These are phyloP conservation scores for Marchantia polymorpha DNA, from an alignment of 225 moss, liverwort and hornwort species.

Conservation along the genomic window DNA sequence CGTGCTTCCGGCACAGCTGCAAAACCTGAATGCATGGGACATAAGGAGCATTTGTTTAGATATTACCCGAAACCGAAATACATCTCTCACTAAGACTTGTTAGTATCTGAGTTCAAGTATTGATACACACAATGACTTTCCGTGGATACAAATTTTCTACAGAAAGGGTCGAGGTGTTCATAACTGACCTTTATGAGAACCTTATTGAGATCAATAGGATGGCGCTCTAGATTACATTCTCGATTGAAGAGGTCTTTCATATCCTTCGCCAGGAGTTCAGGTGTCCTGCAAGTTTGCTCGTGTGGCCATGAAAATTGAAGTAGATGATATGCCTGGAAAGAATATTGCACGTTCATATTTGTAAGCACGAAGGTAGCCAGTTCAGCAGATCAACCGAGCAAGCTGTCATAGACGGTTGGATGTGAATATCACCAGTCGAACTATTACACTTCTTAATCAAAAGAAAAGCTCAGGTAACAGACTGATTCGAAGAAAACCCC, in stretches of 20 bases:
- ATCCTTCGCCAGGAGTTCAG: constrained; percentile 51
- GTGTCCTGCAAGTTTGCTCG: constrained; percentile 55
- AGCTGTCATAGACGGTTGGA: too few relatives aligned
- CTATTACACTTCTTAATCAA: too few relatives aligned
- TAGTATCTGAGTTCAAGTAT: too few relatives aligned
- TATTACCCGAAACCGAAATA: background rate
- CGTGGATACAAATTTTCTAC: too few relatives aligned
- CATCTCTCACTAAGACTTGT: too few relatives aligned
- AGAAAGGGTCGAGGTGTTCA: background rate
- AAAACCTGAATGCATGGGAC: constrained; percentile 48
- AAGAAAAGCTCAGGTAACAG: too few relatives aligned
- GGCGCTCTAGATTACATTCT: constrained; percentile 60
- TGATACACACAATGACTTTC: too few relatives aligned
- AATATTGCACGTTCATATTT: background rate
- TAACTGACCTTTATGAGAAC: constrained; percentile 67
- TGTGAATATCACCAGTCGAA: too few relatives aligned
- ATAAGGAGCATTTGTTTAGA: background rate
- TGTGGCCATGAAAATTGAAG: constrained; percentile 81
- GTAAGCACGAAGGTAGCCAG: too few relatives aligned
- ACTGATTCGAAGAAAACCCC: too few relatives aligned
- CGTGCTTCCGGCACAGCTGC: constrained; percentile 87
- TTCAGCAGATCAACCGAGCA: too few relatives aligned
- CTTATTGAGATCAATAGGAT: constrained; percentile 74
- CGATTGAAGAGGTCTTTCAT: constrained; percentile 63
- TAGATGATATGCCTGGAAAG: constrained; percentile 64